Base-by-base conservation (phyloP, 139 green algal genomes). In the Picocystis salinarum region DNA sequence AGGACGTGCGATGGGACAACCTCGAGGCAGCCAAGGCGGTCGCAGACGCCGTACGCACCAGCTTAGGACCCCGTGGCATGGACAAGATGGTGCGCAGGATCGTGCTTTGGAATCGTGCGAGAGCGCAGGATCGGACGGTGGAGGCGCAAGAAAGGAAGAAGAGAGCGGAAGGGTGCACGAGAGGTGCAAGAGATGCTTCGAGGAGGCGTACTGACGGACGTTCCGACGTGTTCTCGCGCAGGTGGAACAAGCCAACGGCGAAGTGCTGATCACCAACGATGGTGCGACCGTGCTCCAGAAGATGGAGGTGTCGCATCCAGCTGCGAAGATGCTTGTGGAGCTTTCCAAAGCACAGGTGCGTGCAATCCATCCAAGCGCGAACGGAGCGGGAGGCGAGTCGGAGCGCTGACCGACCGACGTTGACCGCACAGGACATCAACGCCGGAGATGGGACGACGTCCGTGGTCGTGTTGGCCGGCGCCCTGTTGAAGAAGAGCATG, bases 221-320 rank as follows among this genome's bases (percentile, higher is more conserved):
- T n/a, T n/a, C n/a, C n/a, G n/a, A n/a, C n/a, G n/a, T n/a, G n/a
- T n/a, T n/a, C n/a, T n/a, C n/a, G n/a, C 26, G 31, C 69, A 91
- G 79, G 71, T 96, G 10, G 71, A 67, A 4, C 64, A 79, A 27
- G 61, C 77, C 0, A 74, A 81, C 26, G 87, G 85, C 2, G 82
- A 96, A 48, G 89, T 99, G 7, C 85, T 97, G 53, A 99, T 99
- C 56, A 98, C 88, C 24, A 99, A 99, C 55, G 88, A 99, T 53
- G 88, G 88, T 3, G 88, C 88, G 6, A 99, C 88, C 13, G 96
- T 99, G 39, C 63, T 99, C 9, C 83, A 98, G 41, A 93, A 91
- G 57, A 96, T 98, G 86, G 69, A 67, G 0, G 84, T 98, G 11
- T 71, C 68, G 37, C 83, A 96, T 63, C 88, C 88, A 11, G 89